Evolutionary conservation across 306 rosid genomes (phyloP), one percentile per base, ranked within the genome.

Genomic region (Rosa persica): DNA sequence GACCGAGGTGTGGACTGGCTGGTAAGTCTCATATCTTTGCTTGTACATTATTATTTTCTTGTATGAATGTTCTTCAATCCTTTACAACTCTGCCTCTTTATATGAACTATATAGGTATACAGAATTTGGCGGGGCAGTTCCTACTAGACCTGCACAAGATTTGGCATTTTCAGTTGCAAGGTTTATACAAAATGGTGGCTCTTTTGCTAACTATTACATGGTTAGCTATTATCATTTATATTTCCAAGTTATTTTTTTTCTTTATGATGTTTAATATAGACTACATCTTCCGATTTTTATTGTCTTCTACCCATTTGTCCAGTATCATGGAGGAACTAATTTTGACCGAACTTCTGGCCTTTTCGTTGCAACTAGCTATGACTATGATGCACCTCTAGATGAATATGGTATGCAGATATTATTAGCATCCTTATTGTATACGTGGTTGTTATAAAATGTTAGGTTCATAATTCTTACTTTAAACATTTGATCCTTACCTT

Each of bases 301-400:
- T 66, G 49, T 76, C 51, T 71, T 47, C 48, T n/a, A 5, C n/a
- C 43, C 40, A 25, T 84, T 73, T 66, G 80, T 79, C 72, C 61
- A 95, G 99, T 95, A 90, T 43, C 99, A 95, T 76, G 99, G 99
- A 65, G 99, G 99, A 87, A 95, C 99, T n/a, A 95, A 95, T 82
- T 95, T 95, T 65, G 99, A 92, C 30, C 76, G 96, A 72, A 93
- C 97, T 27, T 81, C 98, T 2, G 89, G 98, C 48, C 96, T 81
- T 49, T 95, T 93, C 83, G 90, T 93, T 44, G 87, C 99, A 17
- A 93, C 97, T 40, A 95, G 98, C 86, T 95, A 93, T 39, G 98
- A 95, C 80, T 95, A 89, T 51, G 97, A 95, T 81, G 99, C 97
- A 60, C 98, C 98, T 12, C 42, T 95, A 16, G 99, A 95, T 70